A percentile compares a stretch with the other conserved stretches of the same genome.
phyloP scores from a whole-genome alignment of 225 moss, liverwort and hornwort species.

The Rhytidiadelphus loreus region DNA sequence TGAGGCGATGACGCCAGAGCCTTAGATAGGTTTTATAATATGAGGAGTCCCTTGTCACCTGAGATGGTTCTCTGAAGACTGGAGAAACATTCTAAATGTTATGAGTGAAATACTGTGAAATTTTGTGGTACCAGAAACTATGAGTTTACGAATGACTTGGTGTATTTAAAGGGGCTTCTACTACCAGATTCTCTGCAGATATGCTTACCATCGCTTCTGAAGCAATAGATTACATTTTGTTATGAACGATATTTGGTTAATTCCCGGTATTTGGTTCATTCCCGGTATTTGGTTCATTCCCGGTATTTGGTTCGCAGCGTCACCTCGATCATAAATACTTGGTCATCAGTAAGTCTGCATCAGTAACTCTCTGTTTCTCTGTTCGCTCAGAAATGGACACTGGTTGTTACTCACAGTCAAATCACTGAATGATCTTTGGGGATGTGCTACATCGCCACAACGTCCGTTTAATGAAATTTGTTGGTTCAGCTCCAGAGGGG shows the following conservation, averaged over 20 bases:
- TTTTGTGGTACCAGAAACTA: not conserved
- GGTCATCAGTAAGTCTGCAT: not conserved
- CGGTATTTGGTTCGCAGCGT: not conserved
- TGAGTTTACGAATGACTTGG: not conserved
- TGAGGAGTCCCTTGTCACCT: not conserved
- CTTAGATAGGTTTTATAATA: conserved; percentile 13
- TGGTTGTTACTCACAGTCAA: not conserved
- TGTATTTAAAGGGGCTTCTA: not conserved
- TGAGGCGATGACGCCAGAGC: conserved; percentile 76
- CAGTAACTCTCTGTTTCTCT: not conserved
- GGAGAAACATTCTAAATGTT: not conserved
- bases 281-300: too few species aligned
- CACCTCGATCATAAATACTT: not conserved
- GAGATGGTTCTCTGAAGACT: not conserved
- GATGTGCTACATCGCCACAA: not conserved
- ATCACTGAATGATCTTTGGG: not conserved
- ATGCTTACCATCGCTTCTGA: not conserved
- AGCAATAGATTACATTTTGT: not conserved
- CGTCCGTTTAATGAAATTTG: not conserved
- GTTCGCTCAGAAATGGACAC: not conserved
- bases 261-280: too few species aligned
- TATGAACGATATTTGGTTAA: not conserved
- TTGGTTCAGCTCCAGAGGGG: too few species aligned
- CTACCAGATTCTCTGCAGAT: not conserved
- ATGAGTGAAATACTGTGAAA: not conserved